These are phyloP conservation scores for Pythium vanterpoolii DNA, from an alignment of 352 stramenopile species.

Conservation along the genomic window DNA sequence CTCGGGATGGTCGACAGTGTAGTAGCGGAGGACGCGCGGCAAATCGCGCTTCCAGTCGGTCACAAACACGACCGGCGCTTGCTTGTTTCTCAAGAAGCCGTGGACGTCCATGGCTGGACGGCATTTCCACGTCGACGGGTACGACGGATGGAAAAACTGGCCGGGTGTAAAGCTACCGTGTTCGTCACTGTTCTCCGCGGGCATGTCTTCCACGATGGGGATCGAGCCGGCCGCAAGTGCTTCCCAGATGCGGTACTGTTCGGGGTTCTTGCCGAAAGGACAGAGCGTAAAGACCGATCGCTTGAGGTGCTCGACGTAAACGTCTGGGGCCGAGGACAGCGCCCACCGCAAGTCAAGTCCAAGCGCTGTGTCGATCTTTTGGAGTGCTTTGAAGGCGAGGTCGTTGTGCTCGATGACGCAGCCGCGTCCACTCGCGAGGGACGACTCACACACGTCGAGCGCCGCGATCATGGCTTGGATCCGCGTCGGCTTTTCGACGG, in stretches of 20 bases:
- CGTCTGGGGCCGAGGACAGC: slow-evolving; percentile 41
- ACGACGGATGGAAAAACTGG: slow-evolving; percentile 56
- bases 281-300: slow-evolving; percentile 61
- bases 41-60: slow-evolving; percentile 55
- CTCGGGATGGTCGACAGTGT: slow-evolving; percentile 20
- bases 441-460: slow-evolving; percentile 34
- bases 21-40: slow-evolving; percentile 35
- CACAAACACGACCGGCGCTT: slow-evolving; percentile 59
- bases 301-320: slow-evolving; percentile 54
- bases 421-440: background rate
- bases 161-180: slow-evolving; percentile 22
- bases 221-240: slow-evolving; percentile 59
- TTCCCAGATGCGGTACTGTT: slow-evolving; percentile 71
- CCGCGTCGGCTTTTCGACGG: slow-evolving; percentile 54
- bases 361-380: slow-evolving; percentile 41
- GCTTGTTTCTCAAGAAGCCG: slow-evolving; percentile 38
- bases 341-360: slow-evolving; percentile 47
- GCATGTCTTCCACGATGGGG: slow-evolving; percentile 59
- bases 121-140: slow-evolving; percentile 55
- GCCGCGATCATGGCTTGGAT: slow-evolving; percentile 58
- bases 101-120: slow-evolving; percentile 46
- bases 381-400: slow-evolving; percentile 52
- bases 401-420: slow-evolving; percentile 64
- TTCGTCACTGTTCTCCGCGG: slow-evolving; percentile 8
- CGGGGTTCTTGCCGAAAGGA: slow-evolving; percentile 58